Conservation (phyloP, 345 rosid genomes). For the Theobroma cacao region DNA sequence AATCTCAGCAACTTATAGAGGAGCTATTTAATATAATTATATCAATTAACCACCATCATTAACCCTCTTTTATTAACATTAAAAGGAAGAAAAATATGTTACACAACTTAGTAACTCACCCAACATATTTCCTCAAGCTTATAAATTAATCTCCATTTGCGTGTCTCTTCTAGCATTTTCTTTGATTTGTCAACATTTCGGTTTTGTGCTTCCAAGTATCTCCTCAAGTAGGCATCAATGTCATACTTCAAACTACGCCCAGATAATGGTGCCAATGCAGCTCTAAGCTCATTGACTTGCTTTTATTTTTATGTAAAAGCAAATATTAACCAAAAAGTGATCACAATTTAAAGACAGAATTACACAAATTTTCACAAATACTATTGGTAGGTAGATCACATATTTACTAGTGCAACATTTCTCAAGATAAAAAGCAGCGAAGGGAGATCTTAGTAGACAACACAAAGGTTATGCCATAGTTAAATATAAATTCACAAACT, state of each 20-base stretch:
- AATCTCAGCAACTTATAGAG: neutral
- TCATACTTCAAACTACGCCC: conserved; percentile 50
- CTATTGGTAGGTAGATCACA: neutral
- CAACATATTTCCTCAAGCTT: conserved; percentile 86
- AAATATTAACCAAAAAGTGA: neutral
- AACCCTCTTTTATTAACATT: neutral
- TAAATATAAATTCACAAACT: neutral
- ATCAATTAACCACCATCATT: neutral
- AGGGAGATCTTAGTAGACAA: neutral
- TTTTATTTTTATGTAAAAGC: neutral
- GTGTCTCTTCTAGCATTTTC: conserved; percentile 80
- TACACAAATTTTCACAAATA: neutral
- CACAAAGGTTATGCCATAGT: neutral
- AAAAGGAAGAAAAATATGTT: neutral
- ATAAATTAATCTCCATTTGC: conserved; percentile 74
- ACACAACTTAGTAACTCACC: no score
- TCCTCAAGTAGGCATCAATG: conserved; percentile 75
- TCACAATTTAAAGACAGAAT: neutral
- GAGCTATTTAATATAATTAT: neutral
- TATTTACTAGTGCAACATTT: neutral
- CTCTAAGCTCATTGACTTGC: conserved; percentile 64
- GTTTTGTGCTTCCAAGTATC: conserved; percentile 83
- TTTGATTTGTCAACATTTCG: conserved; percentile 78
- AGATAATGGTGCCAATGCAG: conserved; percentile 57
- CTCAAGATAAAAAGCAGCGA: neutral